phyloP scores from a whole-genome alignment of 202 grass and related monocot genomes.

The Carex arenaria region DNA sequence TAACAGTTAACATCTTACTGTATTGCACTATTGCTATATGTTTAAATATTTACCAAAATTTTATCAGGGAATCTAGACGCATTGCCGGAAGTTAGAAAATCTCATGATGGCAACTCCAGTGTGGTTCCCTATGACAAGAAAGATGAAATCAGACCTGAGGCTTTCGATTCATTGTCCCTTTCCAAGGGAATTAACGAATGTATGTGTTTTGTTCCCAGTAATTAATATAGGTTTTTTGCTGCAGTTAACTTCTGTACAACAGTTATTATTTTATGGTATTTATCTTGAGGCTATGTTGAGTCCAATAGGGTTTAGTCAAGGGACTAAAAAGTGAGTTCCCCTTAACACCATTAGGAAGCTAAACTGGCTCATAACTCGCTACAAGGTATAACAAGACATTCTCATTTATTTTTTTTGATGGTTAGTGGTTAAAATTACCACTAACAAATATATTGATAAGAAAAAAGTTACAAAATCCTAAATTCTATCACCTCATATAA shows the following conservation, averaged over 20 bases:
- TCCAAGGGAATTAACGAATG: not conserved
- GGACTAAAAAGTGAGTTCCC: not conserved
- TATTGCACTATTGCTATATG: not conserved
- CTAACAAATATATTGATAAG: too few relatives aligned
- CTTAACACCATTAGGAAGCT: not conserved
- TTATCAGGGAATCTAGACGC: not conserved
- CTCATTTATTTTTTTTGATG: too few relatives aligned
- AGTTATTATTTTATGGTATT: not conserved
- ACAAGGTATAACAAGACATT: not conserved
- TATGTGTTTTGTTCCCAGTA: not conserved
- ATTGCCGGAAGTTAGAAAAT: not conserved
- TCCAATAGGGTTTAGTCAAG: not conserved
- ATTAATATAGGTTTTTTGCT: not conserved
- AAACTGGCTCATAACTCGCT: not conserved
- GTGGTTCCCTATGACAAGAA: not conserved
- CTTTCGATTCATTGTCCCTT: not conserved
- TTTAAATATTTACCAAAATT: not conserved
- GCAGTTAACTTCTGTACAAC: not conserved
- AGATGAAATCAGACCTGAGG: not conserved
- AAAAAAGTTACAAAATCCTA: too few relatives aligned
- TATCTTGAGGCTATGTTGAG: not conserved
- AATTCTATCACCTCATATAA: too few relatives aligned
- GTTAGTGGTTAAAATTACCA: too few relatives aligned
- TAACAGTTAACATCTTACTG: too few relatives aligned
- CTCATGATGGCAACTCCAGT: not conserved